Conservation (phyloP, 2,329 filamentous ascomycete species). For the Phaeosphaeriaceae sp. region DNA sequence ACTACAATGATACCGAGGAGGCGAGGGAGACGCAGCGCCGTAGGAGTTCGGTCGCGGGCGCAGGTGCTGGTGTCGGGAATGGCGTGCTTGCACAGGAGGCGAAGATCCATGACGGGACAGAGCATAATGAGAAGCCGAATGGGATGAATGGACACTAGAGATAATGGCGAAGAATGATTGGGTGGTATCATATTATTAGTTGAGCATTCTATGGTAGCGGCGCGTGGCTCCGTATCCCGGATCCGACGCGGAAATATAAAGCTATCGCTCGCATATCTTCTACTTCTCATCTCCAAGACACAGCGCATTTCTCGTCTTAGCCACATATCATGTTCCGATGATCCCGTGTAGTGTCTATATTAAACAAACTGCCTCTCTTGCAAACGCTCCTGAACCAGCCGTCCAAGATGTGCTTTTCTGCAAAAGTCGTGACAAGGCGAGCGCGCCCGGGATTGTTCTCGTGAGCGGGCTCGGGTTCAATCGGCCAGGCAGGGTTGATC, state of each 20-base stretch:
- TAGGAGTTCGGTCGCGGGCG: conserved; percentile 35
- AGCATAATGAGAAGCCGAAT: conserved; percentile 8
- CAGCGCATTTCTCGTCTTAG: not conserved
- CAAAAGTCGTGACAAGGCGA: not conserved
- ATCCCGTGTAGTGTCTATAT: not conserved
- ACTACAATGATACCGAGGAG: conserved; percentile 55
- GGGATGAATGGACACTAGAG: not conserved
- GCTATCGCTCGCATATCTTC: not conserved
- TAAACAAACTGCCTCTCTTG: not conserved
- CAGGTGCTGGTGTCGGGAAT: conserved; percentile 8
- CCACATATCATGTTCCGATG: not conserved
- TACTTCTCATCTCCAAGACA: not conserved
- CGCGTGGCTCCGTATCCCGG: not conserved
- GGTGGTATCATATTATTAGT: not conserved
- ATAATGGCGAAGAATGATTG: not conserved
- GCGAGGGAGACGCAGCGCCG: conserved; percentile 37
- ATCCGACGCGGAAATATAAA: not conserved
- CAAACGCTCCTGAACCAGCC: not conserved
- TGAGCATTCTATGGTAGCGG: not conserved
- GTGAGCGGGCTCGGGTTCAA: not conserved
- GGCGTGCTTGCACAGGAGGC: not conserved
- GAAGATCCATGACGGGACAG: conserved; percentile 9
- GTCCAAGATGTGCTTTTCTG: not conserved
- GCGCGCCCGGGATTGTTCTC: not conserved
- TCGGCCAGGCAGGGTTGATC: not conserved